phyloP scores from a whole-genome alignment of 164 flowering plant species.

The Stephania cephalantha region DNA sequence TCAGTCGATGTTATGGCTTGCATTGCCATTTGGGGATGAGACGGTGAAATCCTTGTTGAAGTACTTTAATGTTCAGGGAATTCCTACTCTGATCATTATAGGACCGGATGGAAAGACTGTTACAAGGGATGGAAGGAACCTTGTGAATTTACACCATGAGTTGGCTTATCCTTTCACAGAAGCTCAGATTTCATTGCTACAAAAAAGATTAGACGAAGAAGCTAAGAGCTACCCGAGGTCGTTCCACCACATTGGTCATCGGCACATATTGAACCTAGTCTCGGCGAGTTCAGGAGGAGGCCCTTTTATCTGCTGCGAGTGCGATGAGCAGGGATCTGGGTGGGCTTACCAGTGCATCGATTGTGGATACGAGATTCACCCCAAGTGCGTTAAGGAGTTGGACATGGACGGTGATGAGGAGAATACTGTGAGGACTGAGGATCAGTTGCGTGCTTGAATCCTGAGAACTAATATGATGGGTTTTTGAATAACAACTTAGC shows the following conservation, averaged over 20 bases:
- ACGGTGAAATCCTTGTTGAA: slow-evolving; percentile 32
- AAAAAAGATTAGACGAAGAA: slow-evolving; percentile 62
- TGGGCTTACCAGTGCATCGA: slow-evolving; percentile 83
- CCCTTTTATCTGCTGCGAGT: slow-evolving; percentile 75
- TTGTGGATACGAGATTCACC: slow-evolving; percentile 84
- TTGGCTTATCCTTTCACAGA: slow-evolving; percentile 72
- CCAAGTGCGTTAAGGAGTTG: slow-evolving; percentile 40
- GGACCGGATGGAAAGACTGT: slow-evolving; percentile 82
- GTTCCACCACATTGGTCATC: slow-evolving; percentile 48
- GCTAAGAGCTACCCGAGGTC: slow-evolving; percentile 50
- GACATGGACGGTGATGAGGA: slow-evolving; percentile 1
- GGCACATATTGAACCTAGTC: slow-evolving; percentile 55
- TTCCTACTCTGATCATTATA: slow-evolving; percentile 59
- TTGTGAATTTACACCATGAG: slow-evolving; percentile 61
- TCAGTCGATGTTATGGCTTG: slow-evolving; percentile 74
- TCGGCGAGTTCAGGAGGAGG: slow-evolving; percentile 71
- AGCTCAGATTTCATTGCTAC: slow-evolving; percentile 35
- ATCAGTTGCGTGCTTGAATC: slow-evolving; percentile 16
- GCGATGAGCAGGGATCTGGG: slow-evolving; percentile 76
- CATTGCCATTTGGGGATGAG: slow-evolving; percentile 59
- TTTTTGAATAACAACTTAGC: background rate
- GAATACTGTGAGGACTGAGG: slow-evolving; percentile 7
- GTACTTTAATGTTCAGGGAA: slow-evolving; percentile 55
- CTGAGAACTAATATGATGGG: slow-evolving; percentile 2
- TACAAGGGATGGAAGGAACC: slow-evolving; percentile 54